phyloP scores from a whole-genome alignment of 2,329 filamentous ascomycete species.

The Sporothrix dimorphospora region DNA sequence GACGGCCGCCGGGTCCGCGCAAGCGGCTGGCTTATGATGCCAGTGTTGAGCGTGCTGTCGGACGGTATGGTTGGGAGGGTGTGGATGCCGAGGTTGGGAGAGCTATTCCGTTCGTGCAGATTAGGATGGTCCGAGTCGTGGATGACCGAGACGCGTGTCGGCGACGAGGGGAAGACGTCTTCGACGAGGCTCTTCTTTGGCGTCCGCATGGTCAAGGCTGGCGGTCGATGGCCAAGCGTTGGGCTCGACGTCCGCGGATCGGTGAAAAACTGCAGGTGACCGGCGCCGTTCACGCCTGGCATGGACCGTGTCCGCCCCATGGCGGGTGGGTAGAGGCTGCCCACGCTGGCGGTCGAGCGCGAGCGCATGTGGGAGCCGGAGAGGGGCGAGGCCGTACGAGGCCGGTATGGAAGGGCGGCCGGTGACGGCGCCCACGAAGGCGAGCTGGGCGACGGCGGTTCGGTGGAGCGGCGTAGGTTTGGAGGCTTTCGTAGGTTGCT shows the following conservation, averaged over 20 bases:
- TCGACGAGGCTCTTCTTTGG: conserved; percentile 60
- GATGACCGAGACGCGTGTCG: conserved; percentile 55
- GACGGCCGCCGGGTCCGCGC: conserved; percentile 50
- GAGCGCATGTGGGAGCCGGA: conserved; percentile 61
- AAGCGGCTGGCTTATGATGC: conserved; percentile 31
- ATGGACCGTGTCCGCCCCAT: conserved; percentile 68
- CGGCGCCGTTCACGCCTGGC: conserved; percentile 63
- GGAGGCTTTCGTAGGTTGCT: conserved; percentile 52
- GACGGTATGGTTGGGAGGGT: neutral
- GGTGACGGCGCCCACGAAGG: conserved; percentile 52
- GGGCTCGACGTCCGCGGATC: conserved; percentile 58
- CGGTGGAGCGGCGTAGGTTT: conserved; percentile 60
- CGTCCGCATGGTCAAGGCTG: conserved; percentile 35
- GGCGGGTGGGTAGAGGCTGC: conserved; percentile 43
- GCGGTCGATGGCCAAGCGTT: conserved; percentile 54
- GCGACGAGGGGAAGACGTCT: conserved; percentile 62
- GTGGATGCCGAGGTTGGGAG: conserved; percentile 50
- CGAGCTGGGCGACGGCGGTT: conserved; percentile 59
- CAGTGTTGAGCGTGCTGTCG: conserved; percentile 35
- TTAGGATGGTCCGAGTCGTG: conserved; percentile 54
- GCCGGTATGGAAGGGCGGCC: conserved; percentile 57
- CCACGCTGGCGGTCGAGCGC: conserved; percentile 58
- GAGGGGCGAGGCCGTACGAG: conserved; percentile 65
- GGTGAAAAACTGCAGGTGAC: conserved; percentile 60
- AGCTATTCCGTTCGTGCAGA: conserved; percentile 54